A percentile compares a stretch with the other conserved stretches of the same genome.
These are phyloP conservation scores for Plasmodium knowlesi DNA, from an alignment of 169 alveolate species.

Conservation along the genomic window DNA sequence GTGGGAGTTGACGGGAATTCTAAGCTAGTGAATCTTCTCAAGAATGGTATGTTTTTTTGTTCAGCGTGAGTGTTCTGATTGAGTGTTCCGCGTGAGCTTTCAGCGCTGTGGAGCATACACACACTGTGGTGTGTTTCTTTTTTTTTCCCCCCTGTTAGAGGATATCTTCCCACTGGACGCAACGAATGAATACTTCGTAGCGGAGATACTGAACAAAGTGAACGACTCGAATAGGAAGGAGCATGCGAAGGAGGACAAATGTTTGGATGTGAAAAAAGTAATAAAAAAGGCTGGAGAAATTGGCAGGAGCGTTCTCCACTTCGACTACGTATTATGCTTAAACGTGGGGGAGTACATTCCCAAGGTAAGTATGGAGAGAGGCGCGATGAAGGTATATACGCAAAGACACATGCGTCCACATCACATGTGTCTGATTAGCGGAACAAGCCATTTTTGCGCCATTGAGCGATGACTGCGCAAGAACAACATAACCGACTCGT, in stretches of 20 bases:
- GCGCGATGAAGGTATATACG: background rate
- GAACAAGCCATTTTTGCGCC: background rate
- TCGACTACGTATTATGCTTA: conserved; percentile 58
- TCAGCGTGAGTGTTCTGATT: background rate
- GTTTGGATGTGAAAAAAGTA: background rate
- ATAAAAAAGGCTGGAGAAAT: background rate
- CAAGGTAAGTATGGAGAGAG: conserved; percentile 17
- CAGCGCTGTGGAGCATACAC: background rate
- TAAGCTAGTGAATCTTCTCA: conserved; percentile 36
- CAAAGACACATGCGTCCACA: background rate
- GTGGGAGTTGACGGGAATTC: conserved; percentile 55
- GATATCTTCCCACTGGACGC: conserved; percentile 31
- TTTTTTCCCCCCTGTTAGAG: background rate
- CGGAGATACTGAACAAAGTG: conserved; percentile 1
- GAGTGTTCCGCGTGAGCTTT: background rate
- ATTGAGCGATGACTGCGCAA: background rate
- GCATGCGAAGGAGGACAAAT: background rate
- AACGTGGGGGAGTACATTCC: conserved; percentile 72
- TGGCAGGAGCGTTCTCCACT: background rate
- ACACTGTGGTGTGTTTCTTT: background rate
- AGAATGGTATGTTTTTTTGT: conserved; percentile 39
- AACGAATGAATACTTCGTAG: conserved; percentile 30
- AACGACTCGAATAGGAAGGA: conserved; percentile 5
- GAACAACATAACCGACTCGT: background rate
- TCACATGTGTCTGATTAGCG: background rate